These are phyloP conservation scores for Cladosporium sphaerospermum DNA, from an alignment of 2,329 filamentous ascomycete species.

Conservation along the genomic window DNA sequence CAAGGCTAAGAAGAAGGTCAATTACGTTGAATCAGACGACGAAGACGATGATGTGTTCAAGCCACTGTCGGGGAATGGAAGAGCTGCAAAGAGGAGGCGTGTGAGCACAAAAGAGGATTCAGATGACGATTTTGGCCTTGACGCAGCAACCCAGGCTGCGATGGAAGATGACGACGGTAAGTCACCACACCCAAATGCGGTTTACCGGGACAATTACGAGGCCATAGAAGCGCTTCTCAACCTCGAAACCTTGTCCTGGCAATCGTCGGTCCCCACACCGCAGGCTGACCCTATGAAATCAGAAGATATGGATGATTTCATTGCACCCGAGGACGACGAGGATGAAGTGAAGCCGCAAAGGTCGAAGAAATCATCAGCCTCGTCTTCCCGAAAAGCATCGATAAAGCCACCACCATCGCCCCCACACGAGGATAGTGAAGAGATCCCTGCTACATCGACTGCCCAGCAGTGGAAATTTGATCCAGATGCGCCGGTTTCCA, in stretches of 20 bases:
- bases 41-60: constrained; percentile 66
- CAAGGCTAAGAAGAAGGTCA: constrained; percentile 65
- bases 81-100: constrained; percentile 52
- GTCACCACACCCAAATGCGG: neutral
- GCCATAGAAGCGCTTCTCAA: constrained; percentile 14
- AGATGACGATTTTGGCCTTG: constrained; percentile 63
- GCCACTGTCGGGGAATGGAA: constrained; percentile 42
- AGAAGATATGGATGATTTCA: constrained; percentile 73
- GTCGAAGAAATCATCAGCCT: constrained; percentile 44
- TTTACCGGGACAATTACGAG: constrained; percentile 18
- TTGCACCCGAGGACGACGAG: constrained; percentile 82
- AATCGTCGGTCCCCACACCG: neutral
- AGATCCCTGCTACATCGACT: constrained; percentile 58
- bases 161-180: constrained; percentile 55
- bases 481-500: constrained; percentile 50
- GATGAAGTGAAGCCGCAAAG: constrained; percentile 61
- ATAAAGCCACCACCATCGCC: constrained; percentile 36
- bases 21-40: constrained; percentile 80
- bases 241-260: constrained; percentile 3
- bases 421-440: constrained; percentile 41
- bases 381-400: constrained; percentile 29
- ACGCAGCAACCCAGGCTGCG: constrained; percentile 50
- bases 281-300: constrained; percentile 14
- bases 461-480: constrained; percentile 78
- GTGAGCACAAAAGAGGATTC: constrained; percentile 59